These are phyloP conservation scores for Dactylellina haptotyla DNA, from an alignment of 2,329 filamentous ascomycete genomes.

Conservation along the genomic window DNA sequence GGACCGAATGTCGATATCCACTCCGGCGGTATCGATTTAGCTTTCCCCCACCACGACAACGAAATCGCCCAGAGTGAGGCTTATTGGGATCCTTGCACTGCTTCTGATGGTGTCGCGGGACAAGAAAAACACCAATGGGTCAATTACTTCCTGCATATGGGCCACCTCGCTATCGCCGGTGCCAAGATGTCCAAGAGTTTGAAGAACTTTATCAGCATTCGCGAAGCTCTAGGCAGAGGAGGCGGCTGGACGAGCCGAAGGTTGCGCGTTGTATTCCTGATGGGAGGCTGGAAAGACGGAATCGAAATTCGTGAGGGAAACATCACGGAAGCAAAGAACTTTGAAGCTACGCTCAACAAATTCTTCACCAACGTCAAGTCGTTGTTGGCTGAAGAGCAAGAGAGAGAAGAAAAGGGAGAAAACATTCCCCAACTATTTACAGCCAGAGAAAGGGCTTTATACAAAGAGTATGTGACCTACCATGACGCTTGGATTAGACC, in stretches of 20 bases:
- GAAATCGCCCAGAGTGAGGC: slow-evolving; percentile 90
- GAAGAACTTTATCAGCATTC: slow-evolving; percentile 95
- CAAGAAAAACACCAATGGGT: slow-evolving; percentile 75
- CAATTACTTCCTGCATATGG: slow-evolving; percentile 96
- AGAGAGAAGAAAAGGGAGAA: slow-evolving; percentile 52
- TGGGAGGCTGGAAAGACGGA: slow-evolving; percentile 89
- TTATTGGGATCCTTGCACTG: slow-evolving; percentile 69
- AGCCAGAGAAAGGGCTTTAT: slow-evolving; percentile 55
- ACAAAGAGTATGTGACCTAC: slow-evolving; percentile 53
- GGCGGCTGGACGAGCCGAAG: slow-evolving; percentile 76
- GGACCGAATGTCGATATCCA: slow-evolving; percentile 90
- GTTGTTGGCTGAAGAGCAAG: slow-evolving; percentile 59
- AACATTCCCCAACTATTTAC: slow-evolving; percentile 56
- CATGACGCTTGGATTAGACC: background rate
- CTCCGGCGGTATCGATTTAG: slow-evolving; percentile 88
- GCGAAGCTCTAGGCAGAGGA: slow-evolving; percentile 76
- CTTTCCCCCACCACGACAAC: slow-evolving; percentile 92
- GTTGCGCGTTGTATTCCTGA: slow-evolving; percentile 84
- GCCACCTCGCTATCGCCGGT: slow-evolving; percentile 86
- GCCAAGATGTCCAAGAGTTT: slow-evolving; percentile 96
- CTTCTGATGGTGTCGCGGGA: slow-evolving; percentile 57
- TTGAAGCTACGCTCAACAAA: slow-evolving; percentile 81
- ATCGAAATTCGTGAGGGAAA: slow-evolving; percentile 90
- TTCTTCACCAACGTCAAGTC: slow-evolving; percentile 69
- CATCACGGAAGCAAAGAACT: slow-evolving; percentile 76